Conservation (phyloP, 305 asterid genomes). For the Solanum hybrid region DNA sequence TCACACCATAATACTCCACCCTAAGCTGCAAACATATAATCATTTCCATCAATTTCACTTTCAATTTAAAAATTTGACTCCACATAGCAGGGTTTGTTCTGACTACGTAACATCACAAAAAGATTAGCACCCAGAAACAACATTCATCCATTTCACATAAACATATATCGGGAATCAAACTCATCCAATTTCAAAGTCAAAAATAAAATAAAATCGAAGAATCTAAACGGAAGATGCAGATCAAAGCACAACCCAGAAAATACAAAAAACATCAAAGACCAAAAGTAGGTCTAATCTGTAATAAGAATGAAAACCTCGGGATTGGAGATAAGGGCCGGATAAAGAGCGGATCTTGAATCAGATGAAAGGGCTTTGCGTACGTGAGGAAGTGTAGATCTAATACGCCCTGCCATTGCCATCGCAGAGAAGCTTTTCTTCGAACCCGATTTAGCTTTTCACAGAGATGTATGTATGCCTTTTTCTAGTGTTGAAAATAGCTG, state of each 20-base stretch:
- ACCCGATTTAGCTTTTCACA: neutral
- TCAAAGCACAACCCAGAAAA: neutral
- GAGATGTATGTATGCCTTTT: neutral
- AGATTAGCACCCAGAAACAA: neutral
- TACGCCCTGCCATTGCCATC: constrained; percentile 62
- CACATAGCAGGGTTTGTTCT: neutral
- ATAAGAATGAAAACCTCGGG: constrained; percentile 29
- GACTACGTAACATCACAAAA: neutral
- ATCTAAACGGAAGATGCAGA: neutral
- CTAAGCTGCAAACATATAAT: neutral
- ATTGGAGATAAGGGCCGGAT: constrained; percentile 21
- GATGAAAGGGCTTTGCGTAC: constrained; percentile 38
- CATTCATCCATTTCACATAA: neutral
- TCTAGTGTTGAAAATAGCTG: neutral
- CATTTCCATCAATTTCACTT: neutral
- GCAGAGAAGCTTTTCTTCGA: neutral
- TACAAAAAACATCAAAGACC: neutral
- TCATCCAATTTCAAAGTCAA: neutral
- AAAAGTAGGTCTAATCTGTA: neutral
- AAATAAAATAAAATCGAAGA: neutral
- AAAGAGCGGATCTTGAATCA: constrained; percentile 35
- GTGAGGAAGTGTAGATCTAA: constrained; percentile 55
- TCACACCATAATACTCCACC: neutral
- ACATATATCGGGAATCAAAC: neutral
- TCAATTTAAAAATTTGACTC: neutral